These are phyloP conservation scores for Apiotrichum montevideense DNA, from an alignment of 1,284 basidiomycete species.

Conservation along the genomic window DNA sequence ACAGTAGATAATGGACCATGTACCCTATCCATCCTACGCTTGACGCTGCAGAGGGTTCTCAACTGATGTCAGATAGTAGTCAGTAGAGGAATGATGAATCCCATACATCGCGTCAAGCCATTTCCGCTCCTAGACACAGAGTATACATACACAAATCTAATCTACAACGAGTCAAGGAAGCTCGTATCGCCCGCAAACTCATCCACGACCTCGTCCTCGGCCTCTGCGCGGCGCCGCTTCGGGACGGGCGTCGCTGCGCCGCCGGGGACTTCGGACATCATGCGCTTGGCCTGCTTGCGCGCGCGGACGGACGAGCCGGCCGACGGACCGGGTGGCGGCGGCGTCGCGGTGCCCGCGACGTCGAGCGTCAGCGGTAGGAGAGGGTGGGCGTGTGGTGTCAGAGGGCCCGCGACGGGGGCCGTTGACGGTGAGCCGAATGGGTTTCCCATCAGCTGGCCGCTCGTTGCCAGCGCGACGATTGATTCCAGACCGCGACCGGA, in stretches of 20 bases:
- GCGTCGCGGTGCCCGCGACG: not conserved
- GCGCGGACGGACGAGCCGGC: slow-evolving; percentile 32
- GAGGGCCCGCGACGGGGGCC: not conserved
- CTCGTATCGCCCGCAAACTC: slow-evolving; percentile 16
- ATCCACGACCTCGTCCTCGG: slow-evolving; percentile 1
- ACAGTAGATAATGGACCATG: too few species aligned
- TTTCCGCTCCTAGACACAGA: too few species aligned
- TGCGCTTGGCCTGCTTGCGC: slow-evolving; percentile 33
- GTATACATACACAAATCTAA: too few species aligned
- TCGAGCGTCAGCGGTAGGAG: slow-evolving; percentile 10
- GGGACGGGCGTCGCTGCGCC: slow-evolving; percentile 40
- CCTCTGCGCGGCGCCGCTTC: slow-evolving; percentile 15
- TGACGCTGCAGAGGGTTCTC: too few species aligned
- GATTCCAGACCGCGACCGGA: slow-evolving; percentile 18
- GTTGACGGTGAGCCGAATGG: slow-evolving; percentile 8
- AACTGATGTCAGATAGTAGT: too few species aligned
- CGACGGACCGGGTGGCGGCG: slow-evolving; percentile 2
- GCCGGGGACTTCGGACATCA: slow-evolving; percentile 30
- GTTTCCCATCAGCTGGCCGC: slow-evolving; percentile 7
- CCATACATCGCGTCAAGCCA: too few species aligned
- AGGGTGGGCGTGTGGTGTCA: slow-evolving; percentile 1
- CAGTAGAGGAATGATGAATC: too few species aligned
- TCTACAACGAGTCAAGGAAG: slow-evolving; percentile 13
- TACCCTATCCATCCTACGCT: too few species aligned
- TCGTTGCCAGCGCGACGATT: slow-evolving; percentile 16